A percentile compares a stretch with the other conserved stretches of the same genome.
Evolutionary conservation across 75 land plant species (phyloP).

Genomic region (Picea glauca): DNA sequence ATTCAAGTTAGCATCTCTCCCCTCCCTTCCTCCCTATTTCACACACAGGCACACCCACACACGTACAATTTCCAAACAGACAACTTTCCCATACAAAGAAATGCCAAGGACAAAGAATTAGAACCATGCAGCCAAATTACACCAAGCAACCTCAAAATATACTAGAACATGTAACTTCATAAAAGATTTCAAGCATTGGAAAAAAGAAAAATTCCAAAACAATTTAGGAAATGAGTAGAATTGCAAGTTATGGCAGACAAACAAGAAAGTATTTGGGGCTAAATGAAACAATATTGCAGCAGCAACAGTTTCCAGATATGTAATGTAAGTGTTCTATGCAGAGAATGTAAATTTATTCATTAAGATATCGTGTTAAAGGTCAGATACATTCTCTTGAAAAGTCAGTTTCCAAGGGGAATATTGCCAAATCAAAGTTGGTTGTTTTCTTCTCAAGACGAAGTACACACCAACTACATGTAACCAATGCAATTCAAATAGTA

Average conservation of each 20-base stretch:
- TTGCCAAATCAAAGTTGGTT: no score
- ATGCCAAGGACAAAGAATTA: neutral
- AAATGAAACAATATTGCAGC: no score
- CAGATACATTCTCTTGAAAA: conserved; percentile 7
- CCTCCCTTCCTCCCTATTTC: conserved; percentile 11
- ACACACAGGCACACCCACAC: neutral
- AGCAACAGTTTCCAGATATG: no score
- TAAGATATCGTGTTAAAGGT: conserved; percentile 11
- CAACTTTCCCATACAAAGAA: neutral
- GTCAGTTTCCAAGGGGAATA: no score
- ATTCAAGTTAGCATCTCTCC: conserved; percentile 1
- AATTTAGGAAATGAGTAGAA: neutral
- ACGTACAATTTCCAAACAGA: no score
- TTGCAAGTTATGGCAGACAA: neutral
- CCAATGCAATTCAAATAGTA: no score
- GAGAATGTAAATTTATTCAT: conserved; percentile 5
- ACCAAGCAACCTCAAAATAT: neutral
- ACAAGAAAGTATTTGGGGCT: neutral
- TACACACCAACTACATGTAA: no score
- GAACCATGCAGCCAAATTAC: no score
- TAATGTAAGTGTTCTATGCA: no score
- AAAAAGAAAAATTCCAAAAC: neutral
- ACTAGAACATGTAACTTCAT: neutral
- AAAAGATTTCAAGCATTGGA: no score
- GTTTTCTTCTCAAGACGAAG: no score